Percentiles rank a stretch among this genome's conserved stretches.
phyloP scores from a whole-genome alignment of 2,329 filamentous ascomycete genomes.

The Monosporascus cannonballus region DNA sequence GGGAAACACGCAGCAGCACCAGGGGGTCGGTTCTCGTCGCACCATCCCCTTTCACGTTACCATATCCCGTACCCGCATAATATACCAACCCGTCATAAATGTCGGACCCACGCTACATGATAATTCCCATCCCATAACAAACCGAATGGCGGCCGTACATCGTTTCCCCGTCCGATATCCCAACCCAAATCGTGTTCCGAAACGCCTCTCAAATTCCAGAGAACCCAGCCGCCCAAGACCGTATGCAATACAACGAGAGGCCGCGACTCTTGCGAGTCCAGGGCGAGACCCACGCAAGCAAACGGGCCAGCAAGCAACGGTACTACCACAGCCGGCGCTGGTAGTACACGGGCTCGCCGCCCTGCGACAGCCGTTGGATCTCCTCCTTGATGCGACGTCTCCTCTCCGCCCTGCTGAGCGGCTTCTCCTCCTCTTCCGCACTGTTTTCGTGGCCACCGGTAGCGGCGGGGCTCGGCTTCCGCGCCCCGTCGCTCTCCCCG shows the following conservation, averaged over 20 bases:
- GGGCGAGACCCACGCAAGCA: not conserved
- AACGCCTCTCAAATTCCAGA: no score
- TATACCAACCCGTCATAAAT: no score
- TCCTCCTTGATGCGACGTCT: constrained; percentile 54
- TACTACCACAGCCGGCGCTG: constrained; percentile 48
- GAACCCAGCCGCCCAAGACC: not conserved
- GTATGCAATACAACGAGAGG: not conserved
- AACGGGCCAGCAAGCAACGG: not conserved
- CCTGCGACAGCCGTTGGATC: constrained; percentile 41
- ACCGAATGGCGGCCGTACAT: no score
- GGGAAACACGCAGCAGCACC: no score
- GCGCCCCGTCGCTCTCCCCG: constrained; percentile 3
- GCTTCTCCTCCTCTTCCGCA: constrained; percentile 35
- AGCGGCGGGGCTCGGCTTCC: constrained; percentile 1
- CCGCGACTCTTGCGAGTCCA: not conserved
- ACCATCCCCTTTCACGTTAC: no score
- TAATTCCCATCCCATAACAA: no score
- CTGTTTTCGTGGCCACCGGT: constrained; percentile 17
- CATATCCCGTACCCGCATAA: no score
- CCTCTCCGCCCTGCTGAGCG: constrained; percentile 46
- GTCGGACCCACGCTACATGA: no score
- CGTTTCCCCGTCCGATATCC: no score
- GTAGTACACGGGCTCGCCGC: constrained; percentile 43
- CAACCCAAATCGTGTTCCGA: no score
- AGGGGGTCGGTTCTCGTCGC: no score